Evolutionary conservation across 1,139 yeast genomes (phyloP), one percentile per base, ranked within the genome.

Genomic region (Magnusiomyces paraingens): DNA sequence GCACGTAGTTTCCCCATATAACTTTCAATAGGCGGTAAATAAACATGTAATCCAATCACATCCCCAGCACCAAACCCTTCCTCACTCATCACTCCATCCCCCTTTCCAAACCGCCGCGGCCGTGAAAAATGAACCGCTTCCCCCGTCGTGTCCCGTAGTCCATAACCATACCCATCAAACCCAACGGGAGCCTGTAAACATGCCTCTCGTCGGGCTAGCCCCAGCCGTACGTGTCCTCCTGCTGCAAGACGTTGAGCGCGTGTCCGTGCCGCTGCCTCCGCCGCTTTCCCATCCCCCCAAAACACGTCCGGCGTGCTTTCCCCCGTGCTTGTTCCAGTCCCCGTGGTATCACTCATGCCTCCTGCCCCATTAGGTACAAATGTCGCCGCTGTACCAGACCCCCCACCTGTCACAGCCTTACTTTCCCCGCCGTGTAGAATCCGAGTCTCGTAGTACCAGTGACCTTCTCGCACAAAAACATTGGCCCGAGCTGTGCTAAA

Each of bases 111-210:
- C 21, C 74, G 75, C 47, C 71, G 69, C 0, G 91, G 89, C 50
- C 94, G 75, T 58, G 93, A 83, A 47, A 86, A 69, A 58, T 93
- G 95, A 47, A 93, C 77, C 43, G 80, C 80, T 59, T 87, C 86
- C 1, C 98, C 95, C n/a, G 77, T 77, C 39, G 79, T 77, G 69
- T 91, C 98, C 57, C 98, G 74, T 11, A 93, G 65, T 0, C 96
- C 97, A 67, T 94, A 93, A 0, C 97, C 93, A 70, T 90, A 93
- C 0, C 91, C 94, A 68, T 93, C 98, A 64, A 81, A 88, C 3
- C 99, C 99, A 10, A 91, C 93, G 0, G 99, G 99, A 0, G 96
- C 96, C 61, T 93, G 97, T 50, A 91, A 70, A 53, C 90, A 81
- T 1, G 96, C 95, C 65, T 93, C 99, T 59, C 88, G 76, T 54